A percentile compares a stretch with the other conserved stretches of the same genome.
Evolutionary conservation across 2,329 filamentous ascomycete genomes (phyloP).

Genomic region (Fusarium oxysporum): DNA sequence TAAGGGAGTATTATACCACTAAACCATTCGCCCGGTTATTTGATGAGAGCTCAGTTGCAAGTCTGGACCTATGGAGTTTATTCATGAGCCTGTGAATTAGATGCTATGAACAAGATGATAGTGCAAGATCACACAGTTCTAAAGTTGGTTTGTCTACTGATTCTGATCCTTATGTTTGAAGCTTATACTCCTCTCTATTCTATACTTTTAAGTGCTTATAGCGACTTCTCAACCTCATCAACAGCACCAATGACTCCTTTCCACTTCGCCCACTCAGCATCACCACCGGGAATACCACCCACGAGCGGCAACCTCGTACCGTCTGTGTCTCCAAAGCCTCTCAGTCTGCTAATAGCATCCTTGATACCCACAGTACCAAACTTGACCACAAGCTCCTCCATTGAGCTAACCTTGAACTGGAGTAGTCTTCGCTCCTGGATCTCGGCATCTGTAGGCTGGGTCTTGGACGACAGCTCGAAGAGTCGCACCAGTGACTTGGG

Average conservation of each 20-base stretch:
- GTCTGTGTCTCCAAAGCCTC: conserved; percentile 68
- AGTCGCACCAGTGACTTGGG: conserved; percentile 70
- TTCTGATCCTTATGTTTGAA: not conserved
- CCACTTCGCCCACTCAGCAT: conserved; percentile 68
- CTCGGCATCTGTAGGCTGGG: conserved; percentile 52
- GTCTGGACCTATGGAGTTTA: accelerated
- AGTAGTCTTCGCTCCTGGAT: conserved; percentile 63
- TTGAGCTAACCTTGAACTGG: conserved; percentile 70
- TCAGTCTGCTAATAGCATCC: conserved; percentile 69
- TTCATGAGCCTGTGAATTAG: accelerated
- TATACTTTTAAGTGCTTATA: conserved; percentile 16
- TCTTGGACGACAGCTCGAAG: conserved; percentile 58
- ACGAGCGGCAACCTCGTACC: conserved; percentile 69
- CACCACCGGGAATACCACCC: conserved; percentile 68
- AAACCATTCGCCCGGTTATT: conserved; percentile 45
- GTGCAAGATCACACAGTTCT: not conserved
- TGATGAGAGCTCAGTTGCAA: accelerated
- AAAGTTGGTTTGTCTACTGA: not conserved
- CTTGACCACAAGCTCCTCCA: conserved; percentile 70
- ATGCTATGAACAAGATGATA: not conserved
- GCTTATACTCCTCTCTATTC: not conserved
- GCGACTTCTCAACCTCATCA: conserved; percentile 55
- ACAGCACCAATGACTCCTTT: conserved; percentile 57
- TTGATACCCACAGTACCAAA: conserved; percentile 74
- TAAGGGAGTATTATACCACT: conserved; percentile 48